Base-by-base conservation (phyloP, 2,329 filamentous ascomycete species). In the Scolecobasidium constrictum region DNA sequence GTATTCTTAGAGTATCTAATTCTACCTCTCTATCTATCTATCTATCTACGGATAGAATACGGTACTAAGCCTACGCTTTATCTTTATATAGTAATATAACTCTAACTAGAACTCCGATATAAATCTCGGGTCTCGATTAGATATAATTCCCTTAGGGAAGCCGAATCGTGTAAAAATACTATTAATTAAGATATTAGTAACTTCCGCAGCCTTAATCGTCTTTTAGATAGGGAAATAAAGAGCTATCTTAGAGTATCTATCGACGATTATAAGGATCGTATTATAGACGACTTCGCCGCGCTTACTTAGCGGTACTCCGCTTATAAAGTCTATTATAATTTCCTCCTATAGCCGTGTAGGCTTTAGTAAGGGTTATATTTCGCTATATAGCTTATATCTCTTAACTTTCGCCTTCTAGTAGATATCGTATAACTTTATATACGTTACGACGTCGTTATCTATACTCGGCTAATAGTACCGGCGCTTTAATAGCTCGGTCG, bases 171-270 rank as follows among this genome's bases (percentile, higher is more conserved):
- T 4, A n/a, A 46, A 40, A 15, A 43, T 31, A 4, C 17, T 3
- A 3, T 43, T 12, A 7, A 37, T 28, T 3, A 46, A 21, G 9
- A 43, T 4, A 13, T 46, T 19, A 3, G 39, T 22, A 9, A 46
- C 7, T 23, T 46, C 18, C 5, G 45, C 33, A 16, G 55, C 46
- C 18, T 44, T 50, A 34, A 47, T 40, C 2, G 54, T 37, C 5
- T 47, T 38, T 21, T 18, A 26, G 5, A 34, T 28, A 21, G 40
- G 35, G 22, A 51, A 39, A 22, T 46, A 49, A 35, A 48, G 31
- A 1, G 41, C 41, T 44, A 48, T 50, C 36, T 58, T 58, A 5
- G 47, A 50, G 6, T 53, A 48, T 18, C 49, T 13, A 34, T 53
- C 43, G 6, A 53, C 46, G 15, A 58, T 36, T 26, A 55, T 45